These are phyloP conservation scores for Epichloe typhina DNA, from an alignment of 2,329 filamentous ascomycete species.

Conservation along the genomic window DNA sequence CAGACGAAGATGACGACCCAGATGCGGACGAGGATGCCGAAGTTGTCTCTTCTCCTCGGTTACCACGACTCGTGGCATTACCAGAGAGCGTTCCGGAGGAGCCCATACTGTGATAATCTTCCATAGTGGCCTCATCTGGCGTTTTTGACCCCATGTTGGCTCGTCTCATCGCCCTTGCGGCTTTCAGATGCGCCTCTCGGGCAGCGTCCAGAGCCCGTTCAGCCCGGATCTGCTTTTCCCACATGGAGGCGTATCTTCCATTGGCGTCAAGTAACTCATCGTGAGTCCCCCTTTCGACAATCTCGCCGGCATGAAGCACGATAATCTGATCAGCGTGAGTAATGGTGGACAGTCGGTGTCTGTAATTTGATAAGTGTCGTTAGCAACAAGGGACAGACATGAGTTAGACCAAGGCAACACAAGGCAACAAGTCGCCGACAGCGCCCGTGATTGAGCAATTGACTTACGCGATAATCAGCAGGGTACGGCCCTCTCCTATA, in stretches of 20 bases:
- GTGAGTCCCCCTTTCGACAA: slow-evolving; percentile 69
- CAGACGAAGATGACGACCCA: slow-evolving; percentile 20
- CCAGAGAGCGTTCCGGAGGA: slow-evolving; percentile 30
- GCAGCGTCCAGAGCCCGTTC: slow-evolving; percentile 43
- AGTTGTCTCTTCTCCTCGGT: slow-evolving; percentile 19
- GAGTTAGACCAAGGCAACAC: too few relatives aligned
- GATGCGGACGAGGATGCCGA: slow-evolving; percentile 13
- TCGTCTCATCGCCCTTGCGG: slow-evolving; percentile 27
- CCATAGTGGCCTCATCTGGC: slow-evolving; percentile 26
- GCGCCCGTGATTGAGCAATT: too few relatives aligned
- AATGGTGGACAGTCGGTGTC: slow-evolving; percentile 72
- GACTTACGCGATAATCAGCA: slow-evolving; percentile 83
- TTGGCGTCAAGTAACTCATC: slow-evolving; percentile 56
- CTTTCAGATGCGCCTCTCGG: slow-evolving; percentile 22
- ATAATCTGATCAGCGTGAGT: slow-evolving; percentile 77
- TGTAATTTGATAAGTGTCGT: slow-evolving; percentile 15
- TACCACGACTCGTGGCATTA: slow-evolving; percentile 20
- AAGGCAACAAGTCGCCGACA: too few relatives aligned
- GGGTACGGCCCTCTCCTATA: slow-evolving; percentile 73
- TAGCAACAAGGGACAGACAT: slow-evolving; percentile 6
- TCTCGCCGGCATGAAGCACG: slow-evolving; percentile 62
- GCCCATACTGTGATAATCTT: slow-evolving; percentile 31
- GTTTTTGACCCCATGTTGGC: slow-evolving; percentile 33
- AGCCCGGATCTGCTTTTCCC: slow-evolving; percentile 75
- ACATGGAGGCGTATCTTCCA: slow-evolving; percentile 73